Percentiles rank a stretch among this genome's conserved stretches.
phyloP scores from a whole-genome alignment of 768 basidiomycete species.

The Pulveroboletus frians region DNA sequence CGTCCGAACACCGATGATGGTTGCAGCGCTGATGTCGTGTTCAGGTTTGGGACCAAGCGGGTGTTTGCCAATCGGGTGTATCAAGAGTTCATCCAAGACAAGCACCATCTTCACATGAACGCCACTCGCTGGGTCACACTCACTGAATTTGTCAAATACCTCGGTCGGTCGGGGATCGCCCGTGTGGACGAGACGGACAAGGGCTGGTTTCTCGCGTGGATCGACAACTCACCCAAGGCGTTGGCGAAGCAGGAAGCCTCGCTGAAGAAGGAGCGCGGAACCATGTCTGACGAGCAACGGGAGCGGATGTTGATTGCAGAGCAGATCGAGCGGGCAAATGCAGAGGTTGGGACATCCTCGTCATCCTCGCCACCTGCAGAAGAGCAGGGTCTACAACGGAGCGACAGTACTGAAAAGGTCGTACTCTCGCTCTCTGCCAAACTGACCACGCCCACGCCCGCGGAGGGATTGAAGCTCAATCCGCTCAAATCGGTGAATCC shows the following conservation, averaged over 20 bases:
- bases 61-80: conserved; percentile 94
- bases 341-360: conserved; percentile 32
- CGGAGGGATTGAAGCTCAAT: conserved; percentile 55
- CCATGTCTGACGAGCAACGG: conserved; percentile 90
- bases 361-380: conserved; percentile 39
- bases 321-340: conserved; percentile 86
- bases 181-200: conserved; percentile 98
- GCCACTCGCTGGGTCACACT: conserved; percentile 96
- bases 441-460: conserved; percentile 32
- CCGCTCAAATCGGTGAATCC: conserved; percentile 45
- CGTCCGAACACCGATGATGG: conserved; percentile 16
- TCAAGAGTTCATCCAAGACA: conserved; percentile 96
- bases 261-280: conserved; percentile 86
- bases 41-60: conserved; percentile 88
- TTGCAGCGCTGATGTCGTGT: background rate
- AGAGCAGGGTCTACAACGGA: conserved; percentile 59
- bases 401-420: conserved; percentile 67
- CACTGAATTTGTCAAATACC: conserved; percentile 89
- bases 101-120: conserved; percentile 96
- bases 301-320: conserved; percentile 86
- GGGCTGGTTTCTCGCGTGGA: conserved; percentile 97
- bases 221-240: conserved; percentile 93
- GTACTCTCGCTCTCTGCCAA: conserved; percentile 69
- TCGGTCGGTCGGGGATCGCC: conserved; percentile 80
- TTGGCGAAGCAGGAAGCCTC: conserved; percentile 84